Conservation (phyloP, 768 basidiomycete genomes). For the Lactarius evosmus region DNA sequence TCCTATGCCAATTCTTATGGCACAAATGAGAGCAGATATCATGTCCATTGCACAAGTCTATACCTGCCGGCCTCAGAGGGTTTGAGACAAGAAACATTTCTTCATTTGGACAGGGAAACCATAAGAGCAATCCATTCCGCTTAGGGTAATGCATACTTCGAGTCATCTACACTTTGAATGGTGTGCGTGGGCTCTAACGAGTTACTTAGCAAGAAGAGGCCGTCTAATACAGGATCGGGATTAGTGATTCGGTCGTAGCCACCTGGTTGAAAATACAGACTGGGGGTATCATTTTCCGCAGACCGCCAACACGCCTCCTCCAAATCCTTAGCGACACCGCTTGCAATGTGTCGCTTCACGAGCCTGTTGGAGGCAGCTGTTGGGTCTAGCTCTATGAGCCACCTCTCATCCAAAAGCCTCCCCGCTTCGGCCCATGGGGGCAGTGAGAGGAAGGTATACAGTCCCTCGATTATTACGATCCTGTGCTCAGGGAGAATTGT, state of each 20-base stretch:
- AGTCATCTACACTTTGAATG: slow-evolving; percentile 45
- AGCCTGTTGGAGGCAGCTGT: slow-evolving; percentile 57
- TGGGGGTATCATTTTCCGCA: slow-evolving; percentile 75
- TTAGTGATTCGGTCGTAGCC: not conserved
- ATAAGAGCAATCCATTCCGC: not conserved
- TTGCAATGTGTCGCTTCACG: slow-evolving; percentile 70
- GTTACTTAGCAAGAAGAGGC: slow-evolving; percentile 41
- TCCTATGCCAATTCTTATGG: too few species aligned
- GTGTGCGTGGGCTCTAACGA: slow-evolving; percentile 41
- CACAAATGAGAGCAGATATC: too few species aligned
- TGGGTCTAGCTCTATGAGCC: slow-evolving; percentile 63
- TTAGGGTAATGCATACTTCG: slow-evolving; percentile 27
- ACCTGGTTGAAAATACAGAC: slow-evolving; percentile 40
- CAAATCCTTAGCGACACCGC: slow-evolving; percentile 63
- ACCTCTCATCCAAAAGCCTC: slow-evolving; percentile 67
- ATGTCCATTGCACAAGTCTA: too few species aligned
- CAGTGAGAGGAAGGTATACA: slow-evolving; percentile 79
- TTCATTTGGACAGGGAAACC: too few species aligned
- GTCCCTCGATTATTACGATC: slow-evolving; percentile 82
- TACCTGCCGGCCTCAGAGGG: too few species aligned
- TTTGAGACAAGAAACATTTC: too few species aligned
- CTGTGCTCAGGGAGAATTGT: slow-evolving; percentile 61
- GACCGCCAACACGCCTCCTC: slow-evolving; percentile 69
- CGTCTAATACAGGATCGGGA: slow-evolving; percentile 36
- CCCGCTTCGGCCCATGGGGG: slow-evolving; percentile 71